phyloP scores from a whole-genome alignment of 2,329 filamentous ascomycete genomes.

The Laburnicola sp. region DNA sequence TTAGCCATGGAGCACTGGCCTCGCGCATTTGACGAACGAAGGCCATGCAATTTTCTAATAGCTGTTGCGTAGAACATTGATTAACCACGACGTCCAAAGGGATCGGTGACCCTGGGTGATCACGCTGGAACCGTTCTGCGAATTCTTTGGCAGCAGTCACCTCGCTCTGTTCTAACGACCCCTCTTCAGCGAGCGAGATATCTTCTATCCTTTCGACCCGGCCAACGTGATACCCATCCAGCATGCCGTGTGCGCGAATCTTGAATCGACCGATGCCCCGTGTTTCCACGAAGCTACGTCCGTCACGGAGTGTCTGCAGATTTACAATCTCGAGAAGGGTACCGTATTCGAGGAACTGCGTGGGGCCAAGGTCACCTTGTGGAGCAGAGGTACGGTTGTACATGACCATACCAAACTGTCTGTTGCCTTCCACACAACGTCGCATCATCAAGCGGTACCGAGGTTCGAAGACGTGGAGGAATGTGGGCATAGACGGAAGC shows the following conservation, averaged over 20 bases:
- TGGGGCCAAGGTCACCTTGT: constrained; percentile 57
- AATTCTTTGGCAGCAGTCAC: constrained; percentile 49
- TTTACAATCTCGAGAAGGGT: constrained; percentile 77
- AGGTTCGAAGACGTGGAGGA: constrained; percentile 91
- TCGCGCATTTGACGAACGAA: constrained; percentile 72
- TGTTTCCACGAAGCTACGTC: constrained; percentile 79
- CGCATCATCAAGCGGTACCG: constrained; percentile 88
- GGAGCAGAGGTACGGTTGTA: constrained; percentile 60
- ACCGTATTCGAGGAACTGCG: constrained; percentile 71
- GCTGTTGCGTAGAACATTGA: constrained; percentile 67
- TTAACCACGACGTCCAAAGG: constrained; percentile 48
- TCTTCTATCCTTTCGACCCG: constrained; percentile 78
- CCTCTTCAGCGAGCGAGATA: constrained; percentile 79
- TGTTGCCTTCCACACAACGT: constrained; percentile 70
- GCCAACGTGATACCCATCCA: constrained; percentile 80
- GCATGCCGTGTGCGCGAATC: constrained; percentile 63
- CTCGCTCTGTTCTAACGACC: constrained; percentile 72
- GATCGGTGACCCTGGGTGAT: constrained; percentile 31
- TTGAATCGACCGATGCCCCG: constrained; percentile 76
- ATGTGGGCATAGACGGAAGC: constrained; percentile 80
- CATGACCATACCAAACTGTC: constrained; percentile 84
- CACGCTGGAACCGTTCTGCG: constrained; percentile 42
- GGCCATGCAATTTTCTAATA: constrained; percentile 66
- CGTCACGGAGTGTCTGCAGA: constrained; percentile 73
- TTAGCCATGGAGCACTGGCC: constrained; percentile 73